A percentile compares a stretch with the other conserved stretches of the same genome.
These are phyloP conservation scores for Neophaeococcomyces mojaviensis DNA, from an alignment of 2,329 filamentous ascomycete species.

Conservation along the genomic window DNA sequence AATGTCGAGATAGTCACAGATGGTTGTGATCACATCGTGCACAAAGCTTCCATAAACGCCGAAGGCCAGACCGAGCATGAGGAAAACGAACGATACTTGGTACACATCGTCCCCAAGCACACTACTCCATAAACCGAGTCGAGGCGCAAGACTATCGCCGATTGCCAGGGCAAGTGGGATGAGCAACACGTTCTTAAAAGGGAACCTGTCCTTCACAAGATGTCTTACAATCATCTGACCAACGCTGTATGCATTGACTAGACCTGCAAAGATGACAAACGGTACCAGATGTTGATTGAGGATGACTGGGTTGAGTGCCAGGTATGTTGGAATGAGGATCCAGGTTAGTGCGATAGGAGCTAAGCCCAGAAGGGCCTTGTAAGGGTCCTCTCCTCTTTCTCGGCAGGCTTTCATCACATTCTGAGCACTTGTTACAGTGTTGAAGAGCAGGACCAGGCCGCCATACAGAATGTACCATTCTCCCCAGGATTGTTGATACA, in stretches of 20 bases:
- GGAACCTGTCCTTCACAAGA: slow-evolving; percentile 78
- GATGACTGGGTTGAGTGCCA: slow-evolving; percentile 78
- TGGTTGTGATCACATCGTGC: slow-evolving; percentile 89
- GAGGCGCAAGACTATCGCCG: slow-evolving; percentile 69
- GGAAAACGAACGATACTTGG: slow-evolving; percentile 85
- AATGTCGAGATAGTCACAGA: slow-evolving; percentile 96
- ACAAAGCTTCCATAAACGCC: slow-evolving; percentile 98
- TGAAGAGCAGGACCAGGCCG: slow-evolving; percentile 69
- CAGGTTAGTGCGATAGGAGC: slow-evolving; percentile 73
- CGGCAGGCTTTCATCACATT: slow-evolving; percentile 81
- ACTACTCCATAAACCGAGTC: slow-evolving; percentile 65
- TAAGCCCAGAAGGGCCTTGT: slow-evolving; percentile 65
- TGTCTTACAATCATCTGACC: slow-evolving; percentile 95
- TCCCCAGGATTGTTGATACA: slow-evolving; percentile 79
- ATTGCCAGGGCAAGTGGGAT: slow-evolving; percentile 72
- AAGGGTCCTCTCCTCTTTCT: slow-evolving; percentile 61
- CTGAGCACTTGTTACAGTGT: slow-evolving; percentile 63
- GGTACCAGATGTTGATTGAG: slow-evolving; percentile 77
- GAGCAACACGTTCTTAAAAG: slow-evolving; percentile 79
- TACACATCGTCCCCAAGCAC: slow-evolving; percentile 69
- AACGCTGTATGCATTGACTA: slow-evolving; percentile 91
- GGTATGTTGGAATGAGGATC: slow-evolving; percentile 67
- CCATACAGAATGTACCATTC: slow-evolving; percentile 92
- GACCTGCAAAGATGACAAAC: slow-evolving; percentile 78
- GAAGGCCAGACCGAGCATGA: slow-evolving; percentile 72